A percentile compares a stretch with the other conserved stretches of the same genome.
These are phyloP conservation scores for Gastrolobium villosum DNA, from an alignment of 306 rosid species.

Conservation along the genomic window DNA sequence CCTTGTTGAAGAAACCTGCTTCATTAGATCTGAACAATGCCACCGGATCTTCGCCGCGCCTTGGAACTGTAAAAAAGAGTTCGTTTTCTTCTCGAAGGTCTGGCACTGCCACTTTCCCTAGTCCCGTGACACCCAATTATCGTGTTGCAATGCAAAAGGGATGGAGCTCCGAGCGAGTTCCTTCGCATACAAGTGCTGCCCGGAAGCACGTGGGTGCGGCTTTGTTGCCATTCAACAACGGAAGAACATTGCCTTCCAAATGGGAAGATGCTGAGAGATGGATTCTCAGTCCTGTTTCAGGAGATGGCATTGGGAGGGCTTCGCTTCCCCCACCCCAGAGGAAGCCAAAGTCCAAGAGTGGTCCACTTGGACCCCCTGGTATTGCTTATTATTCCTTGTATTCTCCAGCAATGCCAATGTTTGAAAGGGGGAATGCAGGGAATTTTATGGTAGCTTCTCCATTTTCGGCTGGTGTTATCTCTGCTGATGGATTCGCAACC, in stretches of 20 bases:
- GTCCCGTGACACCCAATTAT: conserved; percentile 82
- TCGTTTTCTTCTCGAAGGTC: conserved; percentile 55
- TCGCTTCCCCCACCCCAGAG: conserved; percentile 63
- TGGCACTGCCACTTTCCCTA: conserved; percentile 58
- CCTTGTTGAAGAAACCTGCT: conserved; percentile 65
- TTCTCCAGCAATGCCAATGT: conserved; percentile 69
- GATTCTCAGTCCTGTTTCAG: conserved; percentile 85
- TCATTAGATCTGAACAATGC: conserved; percentile 80
- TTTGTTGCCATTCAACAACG: conserved; percentile 66
- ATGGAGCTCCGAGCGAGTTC: conserved; percentile 92
- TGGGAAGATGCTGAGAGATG: conserved; percentile 97
- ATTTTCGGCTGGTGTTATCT: conserved; percentile 67
- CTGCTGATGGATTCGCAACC: conserved; percentile 59
- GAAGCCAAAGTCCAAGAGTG: conserved; percentile 89
- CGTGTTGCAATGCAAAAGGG: conserved; percentile 73
- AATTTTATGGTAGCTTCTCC: conserved; percentile 70
- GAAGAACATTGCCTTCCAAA: conserved; percentile 84
- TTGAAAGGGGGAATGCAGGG: conserved; percentile 55
- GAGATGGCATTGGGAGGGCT: conserved; percentile 62
- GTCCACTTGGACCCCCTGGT: conserved; percentile 93
- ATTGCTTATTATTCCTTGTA: conserved; percentile 67
- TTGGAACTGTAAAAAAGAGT: conserved; percentile 63
- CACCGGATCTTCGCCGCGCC: conserved; percentile 69
- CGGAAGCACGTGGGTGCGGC: conserved; percentile 58
- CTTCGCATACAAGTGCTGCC: conserved; percentile 54